Evolutionary conservation across 2,329 filamentous ascomycete species (phyloP).

Genomic region (Alternaria sp.): DNA sequence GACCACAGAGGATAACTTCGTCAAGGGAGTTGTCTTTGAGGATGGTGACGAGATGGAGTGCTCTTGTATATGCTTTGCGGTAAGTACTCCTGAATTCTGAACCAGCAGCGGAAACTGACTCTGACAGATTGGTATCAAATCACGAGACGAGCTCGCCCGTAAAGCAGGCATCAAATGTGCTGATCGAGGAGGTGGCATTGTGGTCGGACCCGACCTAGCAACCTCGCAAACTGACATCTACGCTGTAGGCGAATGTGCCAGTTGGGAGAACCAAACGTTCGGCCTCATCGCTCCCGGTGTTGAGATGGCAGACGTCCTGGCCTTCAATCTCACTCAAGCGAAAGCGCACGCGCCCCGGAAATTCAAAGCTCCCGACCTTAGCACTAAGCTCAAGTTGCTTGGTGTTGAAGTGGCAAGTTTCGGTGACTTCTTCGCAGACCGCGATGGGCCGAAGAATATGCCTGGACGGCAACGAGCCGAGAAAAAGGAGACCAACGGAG

Average conservation of each 20-base stretch:
- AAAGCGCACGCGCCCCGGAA: constrained; percentile 72
- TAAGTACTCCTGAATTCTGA: constrained; percentile 42
- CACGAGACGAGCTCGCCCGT: constrained; percentile 79
- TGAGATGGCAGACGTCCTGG: constrained; percentile 91
- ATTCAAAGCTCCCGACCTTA: constrained; percentile 86
- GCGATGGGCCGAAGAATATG: constrained; percentile 80
- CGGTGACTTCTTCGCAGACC: constrained; percentile 91
- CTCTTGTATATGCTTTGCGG: constrained; percentile 84
- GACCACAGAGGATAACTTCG: constrained; percentile 71
- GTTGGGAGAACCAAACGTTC: constrained; percentile 86
- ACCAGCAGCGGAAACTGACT: constrained; percentile 16
- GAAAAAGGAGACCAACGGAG: constrained; percentile 54
- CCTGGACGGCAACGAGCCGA: constrained; percentile 65
- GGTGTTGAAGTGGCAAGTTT: constrained; percentile 94
- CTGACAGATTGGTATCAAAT: constrained; percentile 75
- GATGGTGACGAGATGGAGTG: constrained; percentile 81
- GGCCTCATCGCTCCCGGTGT: constrained; percentile 89
- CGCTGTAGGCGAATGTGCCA: constrained; percentile 90
- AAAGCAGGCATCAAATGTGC: constrained; percentile 76
- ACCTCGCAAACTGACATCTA: constrained; percentile 80
- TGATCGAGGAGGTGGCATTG: constrained; percentile 77
- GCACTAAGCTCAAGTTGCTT: constrained; percentile 89
- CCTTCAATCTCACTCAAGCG: constrained; percentile 89
- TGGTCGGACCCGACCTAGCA: constrained; percentile 71
- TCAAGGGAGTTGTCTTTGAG: constrained; percentile 80